Evolutionary conservation across 495 filamentous ascomycete species (phyloP), one percentile per base, ranked within the genome.

Genomic region (Daldinia loculata): DNA sequence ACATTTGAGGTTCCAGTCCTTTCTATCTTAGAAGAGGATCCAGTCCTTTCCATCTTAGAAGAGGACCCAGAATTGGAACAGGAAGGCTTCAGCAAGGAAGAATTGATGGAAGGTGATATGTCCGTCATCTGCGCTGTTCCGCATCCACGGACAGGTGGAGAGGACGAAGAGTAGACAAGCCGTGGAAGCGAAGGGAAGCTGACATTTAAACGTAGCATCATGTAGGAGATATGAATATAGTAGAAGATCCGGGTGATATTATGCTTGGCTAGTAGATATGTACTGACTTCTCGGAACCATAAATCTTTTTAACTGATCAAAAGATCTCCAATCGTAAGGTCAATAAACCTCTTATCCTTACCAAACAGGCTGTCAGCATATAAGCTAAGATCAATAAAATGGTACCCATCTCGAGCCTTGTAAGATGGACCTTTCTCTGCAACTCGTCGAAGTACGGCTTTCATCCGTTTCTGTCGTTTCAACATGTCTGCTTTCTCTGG

Each of bases 361-460:
- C 39, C 39, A 17, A 52, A 52, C 17, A 52, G 48, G 22, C 48
- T 52, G 19, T 52, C 48, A 12, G 26, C 48, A 15, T 52, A 24
- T 1, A 52, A 52, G 22, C 48, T 52, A 27, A 52, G 6, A 17
- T 52, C 48, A 24, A 52, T 52, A 27, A 52, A 52, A 52, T 52
- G 48, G 26, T 52, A 52, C 22, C 22, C 48, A 24, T 52, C 48
- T 27, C 48, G 48, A 52, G 48, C 22, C 48, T 27, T 52, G 48
- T 52, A 27, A 6, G 48, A 52, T 24, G 48, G 48, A 2, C 48
- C 48, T 27, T 52, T 52, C 48, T 52, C 48, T 52, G 48, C 48
- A 27, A 52, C 48, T 9, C 48, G 48, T 52, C 22, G 48, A 52
- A 52, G 48, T 27, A 52, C 48, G 22, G 19, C 22, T 52, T 52